Percentiles rank a stretch among this genome's conserved stretches.
phyloP scores from a whole-genome alignment of 2,329 filamentous ascomycete species.

The Sclerotinia spermophila region DNA sequence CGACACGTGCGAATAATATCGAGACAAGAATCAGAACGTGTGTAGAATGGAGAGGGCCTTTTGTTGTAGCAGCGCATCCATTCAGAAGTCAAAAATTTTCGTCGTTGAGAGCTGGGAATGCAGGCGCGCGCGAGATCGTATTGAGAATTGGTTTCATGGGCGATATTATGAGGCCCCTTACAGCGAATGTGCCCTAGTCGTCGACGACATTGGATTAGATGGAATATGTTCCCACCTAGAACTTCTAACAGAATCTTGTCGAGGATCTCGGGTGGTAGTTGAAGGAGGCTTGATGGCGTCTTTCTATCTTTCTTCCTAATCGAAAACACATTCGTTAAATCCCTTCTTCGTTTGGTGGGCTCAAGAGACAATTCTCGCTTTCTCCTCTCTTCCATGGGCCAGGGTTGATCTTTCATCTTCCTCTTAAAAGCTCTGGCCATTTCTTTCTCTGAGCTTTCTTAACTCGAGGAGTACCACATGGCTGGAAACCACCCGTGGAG shows the following conservation, averaged over 20 bases:
- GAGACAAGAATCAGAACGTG: neutral
- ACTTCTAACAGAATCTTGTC: neutral
- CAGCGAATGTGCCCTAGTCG: constrained; percentile 2
- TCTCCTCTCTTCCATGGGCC: neutral
- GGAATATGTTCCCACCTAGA: neutral
- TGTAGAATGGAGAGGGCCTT: neutral
- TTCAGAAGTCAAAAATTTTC: neutral
- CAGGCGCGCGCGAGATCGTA: neutral
- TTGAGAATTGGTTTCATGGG: neutral
- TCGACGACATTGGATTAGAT: constrained; percentile 1
- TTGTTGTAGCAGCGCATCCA: neutral
- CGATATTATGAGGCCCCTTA: neutral
- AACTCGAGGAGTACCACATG: neutral
- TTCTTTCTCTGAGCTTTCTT: neutral
- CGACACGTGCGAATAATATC: constrained; percentile 4
- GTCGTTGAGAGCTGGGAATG: neutral
- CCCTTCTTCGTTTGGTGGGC: neutral
- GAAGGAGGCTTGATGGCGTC: neutral
- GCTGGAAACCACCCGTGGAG: neutral
- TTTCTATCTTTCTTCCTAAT: neutral
- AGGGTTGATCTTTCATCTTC: neutral
- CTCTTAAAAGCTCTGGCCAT: neutral
- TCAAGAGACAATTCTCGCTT: neutral
- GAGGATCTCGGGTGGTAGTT: neutral
- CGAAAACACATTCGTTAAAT: neutral